phyloP scores from a whole-genome alignment of 805 yeast species.

The Candida sonorensis region DNA sequence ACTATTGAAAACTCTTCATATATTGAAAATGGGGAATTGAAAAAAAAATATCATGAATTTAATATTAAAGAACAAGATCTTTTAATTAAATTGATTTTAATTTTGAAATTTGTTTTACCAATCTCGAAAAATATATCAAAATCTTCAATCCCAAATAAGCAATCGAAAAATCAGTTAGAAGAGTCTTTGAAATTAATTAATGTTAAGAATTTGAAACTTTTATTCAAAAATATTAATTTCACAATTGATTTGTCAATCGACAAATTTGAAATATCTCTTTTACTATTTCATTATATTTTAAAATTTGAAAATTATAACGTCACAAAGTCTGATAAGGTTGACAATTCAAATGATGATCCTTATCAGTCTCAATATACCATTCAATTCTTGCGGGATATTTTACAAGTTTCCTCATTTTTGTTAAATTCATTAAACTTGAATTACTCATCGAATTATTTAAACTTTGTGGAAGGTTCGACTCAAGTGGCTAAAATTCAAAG shows the following conservation, averaged over 20 bases:
- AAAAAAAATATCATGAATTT: conserved; percentile 30
- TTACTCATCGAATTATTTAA: conserved; percentile 9
- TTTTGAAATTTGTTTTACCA: conserved; percentile 42
- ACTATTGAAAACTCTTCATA: conserved; percentile 25
- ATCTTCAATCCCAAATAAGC: conserved; percentile 22
- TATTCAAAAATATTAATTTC: conserved; percentile 42
- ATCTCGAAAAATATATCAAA: conserved; percentile 24
- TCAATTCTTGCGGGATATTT: conserved; percentile 36
- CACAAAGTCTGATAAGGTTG: too few relatives aligned
- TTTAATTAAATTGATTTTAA: conserved; percentile 46
- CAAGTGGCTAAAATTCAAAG: conserved; percentile 25
- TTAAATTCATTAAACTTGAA: conserved; percentile 39
- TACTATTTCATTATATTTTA: conserved; percentile 44
- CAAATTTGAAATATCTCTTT: conserved; percentile 43
- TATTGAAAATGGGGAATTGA: conserved; percentile 36
- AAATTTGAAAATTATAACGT: conserved; percentile 26
- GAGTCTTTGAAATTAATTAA: conserved; percentile 27
- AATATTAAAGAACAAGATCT: conserved; percentile 26
- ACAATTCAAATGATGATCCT: too few relatives aligned
- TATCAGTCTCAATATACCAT: conserved; percentile 22
- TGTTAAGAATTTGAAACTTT: conserved; percentile 34
- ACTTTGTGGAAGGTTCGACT: conserved; percentile 6
- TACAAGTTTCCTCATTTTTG: conserved; percentile 33
- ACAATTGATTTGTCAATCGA: conserved; percentile 36
- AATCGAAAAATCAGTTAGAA: conserved; percentile 23